Evolutionary conservation across 2,329 filamentous ascomycete species (phyloP).

Genomic region (Fusarium sp.): DNA sequence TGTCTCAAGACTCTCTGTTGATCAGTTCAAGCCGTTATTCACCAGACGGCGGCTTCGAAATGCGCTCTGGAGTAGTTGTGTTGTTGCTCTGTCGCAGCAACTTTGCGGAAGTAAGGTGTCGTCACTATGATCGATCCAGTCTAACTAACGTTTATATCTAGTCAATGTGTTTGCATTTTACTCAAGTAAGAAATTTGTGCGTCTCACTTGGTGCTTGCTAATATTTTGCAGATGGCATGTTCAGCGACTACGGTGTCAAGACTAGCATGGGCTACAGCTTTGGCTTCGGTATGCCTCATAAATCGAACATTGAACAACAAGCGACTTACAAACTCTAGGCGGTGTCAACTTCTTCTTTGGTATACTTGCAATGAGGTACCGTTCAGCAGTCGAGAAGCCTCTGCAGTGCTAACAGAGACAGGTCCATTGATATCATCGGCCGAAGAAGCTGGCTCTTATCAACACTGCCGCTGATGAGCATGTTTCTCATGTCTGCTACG

Average conservation of each 20-base stretch:
- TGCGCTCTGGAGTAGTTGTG: constrained; percentile 40
- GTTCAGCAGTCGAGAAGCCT: accelerated
- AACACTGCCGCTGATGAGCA: constrained; percentile 54
- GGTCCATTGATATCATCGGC: constrained; percentile 49
- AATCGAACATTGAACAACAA: neutral
- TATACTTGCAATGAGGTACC: constrained; percentile 46
- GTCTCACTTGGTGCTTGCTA: no score
- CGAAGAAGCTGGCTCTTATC: constrained; percentile 54
- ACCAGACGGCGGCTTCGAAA: constrained; percentile 19
- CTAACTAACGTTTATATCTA: neutral
- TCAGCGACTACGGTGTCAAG: constrained; percentile 25
- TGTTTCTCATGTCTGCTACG: constrained; percentile 21
- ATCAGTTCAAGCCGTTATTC: constrained; percentile 31
- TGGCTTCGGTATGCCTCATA: constrained; percentile 42
- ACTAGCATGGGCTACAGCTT: constrained; percentile 34
- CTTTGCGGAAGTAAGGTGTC: constrained; percentile 38
- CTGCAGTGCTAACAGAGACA: neutral
- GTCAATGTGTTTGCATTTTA: constrained; percentile 54
- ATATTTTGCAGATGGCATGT: neutral
- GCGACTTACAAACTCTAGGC: constrained; percentile 19
- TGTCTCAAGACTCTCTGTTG: constrained; percentile 16
- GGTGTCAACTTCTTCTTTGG: constrained; percentile 52
- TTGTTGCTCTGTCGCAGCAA: constrained; percentile 41
- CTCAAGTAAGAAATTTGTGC: constrained; percentile 43
- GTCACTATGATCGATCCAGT: accelerated